Conservation (phyloP, 139 green algal species). For the Chlorella sp. region DNA sequence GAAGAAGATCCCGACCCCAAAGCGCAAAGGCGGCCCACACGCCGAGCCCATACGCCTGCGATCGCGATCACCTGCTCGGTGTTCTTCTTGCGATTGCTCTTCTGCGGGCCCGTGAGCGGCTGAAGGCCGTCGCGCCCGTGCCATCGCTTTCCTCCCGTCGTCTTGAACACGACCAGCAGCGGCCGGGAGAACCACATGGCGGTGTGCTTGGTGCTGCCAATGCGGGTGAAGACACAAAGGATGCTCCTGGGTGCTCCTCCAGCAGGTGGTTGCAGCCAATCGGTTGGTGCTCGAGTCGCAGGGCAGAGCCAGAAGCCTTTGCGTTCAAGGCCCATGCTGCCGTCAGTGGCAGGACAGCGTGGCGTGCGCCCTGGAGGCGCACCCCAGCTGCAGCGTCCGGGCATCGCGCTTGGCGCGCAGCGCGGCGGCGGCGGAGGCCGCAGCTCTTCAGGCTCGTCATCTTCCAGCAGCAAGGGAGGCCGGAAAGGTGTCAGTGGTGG, state of each 20-base stretch:
- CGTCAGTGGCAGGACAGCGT: too few relatives aligned
- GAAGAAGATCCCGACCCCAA: not conserved
- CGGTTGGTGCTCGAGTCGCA: too few relatives aligned
- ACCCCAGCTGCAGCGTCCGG: too few relatives aligned
- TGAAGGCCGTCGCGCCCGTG: constrained; percentile 49
- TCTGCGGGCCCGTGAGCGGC: constrained; percentile 31
- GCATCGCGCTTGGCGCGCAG: too few relatives aligned
- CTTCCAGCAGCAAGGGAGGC: too few relatives aligned
- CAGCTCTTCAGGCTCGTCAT: too few relatives aligned
- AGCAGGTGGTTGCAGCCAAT: not conserved
- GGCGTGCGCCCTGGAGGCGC: too few relatives aligned
- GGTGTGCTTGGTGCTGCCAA: not conserved
- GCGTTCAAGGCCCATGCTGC: too few relatives aligned
- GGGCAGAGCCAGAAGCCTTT: too few relatives aligned
- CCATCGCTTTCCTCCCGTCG: constrained; percentile 52
- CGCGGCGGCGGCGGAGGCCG: too few relatives aligned
- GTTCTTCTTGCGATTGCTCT: constrained; percentile 44
- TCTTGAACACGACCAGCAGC: constrained; percentile 51
- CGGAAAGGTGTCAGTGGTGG: too few relatives aligned
- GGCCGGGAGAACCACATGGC: constrained; percentile 41
- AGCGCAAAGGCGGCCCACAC: not conserved
- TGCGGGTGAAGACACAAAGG: not conserved
- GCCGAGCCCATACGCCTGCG: too few relatives aligned
- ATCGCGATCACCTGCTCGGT: constrained; percentile 14
- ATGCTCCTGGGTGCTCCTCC: not conserved